These are phyloP conservation scores for Sclerotinia borealis DNA, from an alignment of 2,329 filamentous ascomycete genomes.

Conservation along the genomic window DNA sequence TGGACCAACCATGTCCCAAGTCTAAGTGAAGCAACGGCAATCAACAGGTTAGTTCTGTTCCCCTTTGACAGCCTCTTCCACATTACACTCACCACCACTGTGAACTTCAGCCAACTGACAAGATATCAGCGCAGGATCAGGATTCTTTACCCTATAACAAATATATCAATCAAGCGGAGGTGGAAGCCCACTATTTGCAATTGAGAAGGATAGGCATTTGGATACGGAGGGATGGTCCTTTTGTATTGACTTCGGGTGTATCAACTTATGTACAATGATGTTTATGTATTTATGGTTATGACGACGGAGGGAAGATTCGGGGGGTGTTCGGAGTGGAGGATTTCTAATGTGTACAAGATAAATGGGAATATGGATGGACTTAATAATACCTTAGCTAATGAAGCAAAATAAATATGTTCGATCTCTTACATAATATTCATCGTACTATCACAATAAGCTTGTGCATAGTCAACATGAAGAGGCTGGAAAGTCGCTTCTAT, in stretches of 20 bases:
- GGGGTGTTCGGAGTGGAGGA: neutral
- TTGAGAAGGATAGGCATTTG: neutral
- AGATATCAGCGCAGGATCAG: neutral
- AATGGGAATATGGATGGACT: neutral
- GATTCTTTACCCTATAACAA: neutral
- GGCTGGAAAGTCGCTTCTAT: too few relatives aligned
- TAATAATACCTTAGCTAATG: neutral
- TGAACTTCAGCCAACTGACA: neutral
- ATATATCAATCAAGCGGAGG: neutral
- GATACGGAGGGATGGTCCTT: neutral
- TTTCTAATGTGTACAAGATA: neutral
- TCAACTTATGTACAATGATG: neutral
- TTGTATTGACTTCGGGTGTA: neutral
- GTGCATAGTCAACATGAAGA: neutral
- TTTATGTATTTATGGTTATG: neutral
- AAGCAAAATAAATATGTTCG: neutral
- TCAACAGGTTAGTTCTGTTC: slow-evolving; percentile 22
- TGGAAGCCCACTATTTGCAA: neutral
- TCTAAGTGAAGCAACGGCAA: slow-evolving; percentile 34
- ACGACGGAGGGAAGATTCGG: neutral
- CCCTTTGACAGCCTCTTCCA: slow-evolving; percentile 7
- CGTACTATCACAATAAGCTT: neutral
- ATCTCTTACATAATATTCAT: neutral
- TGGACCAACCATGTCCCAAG: slow-evolving; percentile 48
- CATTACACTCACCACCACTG: too few relatives aligned